Evolutionary conservation across 208 protist species (phyloP).

Genomic region (Trypanosomatidae sp.): DNA sequence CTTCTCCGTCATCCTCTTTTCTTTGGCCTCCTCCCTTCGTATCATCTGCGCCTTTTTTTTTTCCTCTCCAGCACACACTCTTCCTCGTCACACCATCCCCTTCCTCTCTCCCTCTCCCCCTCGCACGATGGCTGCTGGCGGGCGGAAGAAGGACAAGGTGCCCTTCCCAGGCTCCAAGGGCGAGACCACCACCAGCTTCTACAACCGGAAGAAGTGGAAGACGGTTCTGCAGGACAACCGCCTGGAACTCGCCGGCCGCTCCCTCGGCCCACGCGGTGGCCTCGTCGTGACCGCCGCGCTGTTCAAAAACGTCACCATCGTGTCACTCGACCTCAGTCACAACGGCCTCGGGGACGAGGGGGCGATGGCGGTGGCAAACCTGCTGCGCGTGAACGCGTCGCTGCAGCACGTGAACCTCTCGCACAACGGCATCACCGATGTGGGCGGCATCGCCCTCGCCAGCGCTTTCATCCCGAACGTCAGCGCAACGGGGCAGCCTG

Average conservation of each 20-base stretch:
- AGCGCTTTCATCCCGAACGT: constrained; percentile 86
- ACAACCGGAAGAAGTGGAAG: constrained; percentile 74
- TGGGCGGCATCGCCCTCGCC: constrained; percentile 84
- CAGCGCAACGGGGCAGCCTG: constrained; percentile 70
- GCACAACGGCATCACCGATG: constrained; percentile 76
- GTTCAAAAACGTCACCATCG: constrained; percentile 61
- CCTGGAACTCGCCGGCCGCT: constrained; percentile 60
- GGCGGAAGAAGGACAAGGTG: constrained; percentile 61
- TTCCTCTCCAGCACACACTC: background rate
- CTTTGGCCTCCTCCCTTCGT: too few relatives aligned
- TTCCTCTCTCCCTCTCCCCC: background rate
- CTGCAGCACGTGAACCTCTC: constrained; percentile 77
- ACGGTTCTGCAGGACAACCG: constrained; percentile 43
- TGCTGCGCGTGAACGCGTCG: constrained; percentile 62
- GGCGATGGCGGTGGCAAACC: constrained; percentile 59
- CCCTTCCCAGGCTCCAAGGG: constrained; percentile 68
- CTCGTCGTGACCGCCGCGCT: constrained; percentile 73
- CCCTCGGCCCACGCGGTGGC: constrained; percentile 54
- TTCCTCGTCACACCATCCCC: too few relatives aligned
- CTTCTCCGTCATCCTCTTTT: too few relatives aligned
- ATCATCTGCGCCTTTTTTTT: too few relatives aligned
- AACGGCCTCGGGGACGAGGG: constrained; percentile 79
- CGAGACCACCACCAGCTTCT: constrained; percentile 81
- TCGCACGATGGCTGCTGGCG: background rate
- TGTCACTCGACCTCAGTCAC: constrained; percentile 60